Percentiles rank a stretch among this genome's conserved stretches.
phyloP scores from a whole-genome alignment of 176 grass and related monocot genomes.

The Avena sativa region DNA sequence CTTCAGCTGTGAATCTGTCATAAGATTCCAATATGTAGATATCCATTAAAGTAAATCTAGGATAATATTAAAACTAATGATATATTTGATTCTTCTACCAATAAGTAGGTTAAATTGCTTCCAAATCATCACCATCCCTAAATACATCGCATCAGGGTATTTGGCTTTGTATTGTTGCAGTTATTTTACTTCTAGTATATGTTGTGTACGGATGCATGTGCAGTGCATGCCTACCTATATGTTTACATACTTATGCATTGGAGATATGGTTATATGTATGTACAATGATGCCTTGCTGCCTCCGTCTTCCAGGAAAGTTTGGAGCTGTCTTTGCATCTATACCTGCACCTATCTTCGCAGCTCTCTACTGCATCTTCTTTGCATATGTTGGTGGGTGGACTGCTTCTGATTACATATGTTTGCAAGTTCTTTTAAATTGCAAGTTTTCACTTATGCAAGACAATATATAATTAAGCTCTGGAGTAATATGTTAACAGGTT shows the following conservation, averaged over 20 bases:
- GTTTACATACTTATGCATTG: neutral
- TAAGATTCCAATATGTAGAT: neutral
- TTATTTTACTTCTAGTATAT: neutral
- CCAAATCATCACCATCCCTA: neutral
- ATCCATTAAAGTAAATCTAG: neutral
- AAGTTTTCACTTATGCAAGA: neutral
- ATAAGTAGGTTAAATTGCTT: neutral
- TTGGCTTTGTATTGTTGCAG: constrained; percentile 3
- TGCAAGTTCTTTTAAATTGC: neutral
- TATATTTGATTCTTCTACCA: neutral
- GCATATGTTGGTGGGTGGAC: constrained; percentile 88
- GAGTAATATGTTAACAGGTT: constrained; percentile 61
- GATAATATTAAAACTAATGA: neutral
- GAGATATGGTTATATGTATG: neutral
- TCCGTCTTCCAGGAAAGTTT: constrained; percentile 80
- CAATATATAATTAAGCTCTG: constrained; percentile 31
- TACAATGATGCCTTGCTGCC: neutral
- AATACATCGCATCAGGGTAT: neutral
- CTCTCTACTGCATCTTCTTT: constrained; percentile 98
- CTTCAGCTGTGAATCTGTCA: neutral
- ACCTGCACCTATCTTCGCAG: constrained; percentile 91
- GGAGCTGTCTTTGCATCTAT: constrained; percentile 99
- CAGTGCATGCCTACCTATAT: neutral
- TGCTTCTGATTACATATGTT: constrained; percentile 3
- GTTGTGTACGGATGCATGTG: neutral